phyloP scores from a whole-genome alignment of 129 eudicot genomes.

The Mikania micrantha region DNA sequence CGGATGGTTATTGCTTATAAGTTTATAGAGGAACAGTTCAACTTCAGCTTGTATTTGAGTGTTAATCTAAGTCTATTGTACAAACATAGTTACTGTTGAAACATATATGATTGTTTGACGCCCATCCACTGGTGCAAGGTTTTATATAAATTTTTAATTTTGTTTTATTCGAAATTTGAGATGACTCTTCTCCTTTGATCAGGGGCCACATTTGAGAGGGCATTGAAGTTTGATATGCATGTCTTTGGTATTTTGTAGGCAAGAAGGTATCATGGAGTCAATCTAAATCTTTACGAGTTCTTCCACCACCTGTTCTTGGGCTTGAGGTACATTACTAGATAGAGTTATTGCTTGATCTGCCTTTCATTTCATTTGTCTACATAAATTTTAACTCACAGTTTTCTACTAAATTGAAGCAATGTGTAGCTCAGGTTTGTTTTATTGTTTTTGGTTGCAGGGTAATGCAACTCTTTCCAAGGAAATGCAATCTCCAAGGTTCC shows the following conservation, averaged over 20 bases:
- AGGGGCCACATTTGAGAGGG: too few relatives aligned
- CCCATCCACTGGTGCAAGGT: not conserved
- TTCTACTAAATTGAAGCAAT: slow-evolving; percentile 7
- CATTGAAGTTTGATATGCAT: slow-evolving; percentile 3
- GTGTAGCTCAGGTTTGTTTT: slow-evolving; percentile 15
- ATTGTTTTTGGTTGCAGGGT: slow-evolving; percentile 48
- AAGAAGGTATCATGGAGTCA: slow-evolving; percentile 70
- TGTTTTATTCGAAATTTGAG: not conserved
- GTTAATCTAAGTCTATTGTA: not conserved
- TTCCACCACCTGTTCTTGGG: slow-evolving; percentile 40
- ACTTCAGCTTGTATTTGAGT: too few relatives aligned
- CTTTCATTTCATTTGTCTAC: not conserved
- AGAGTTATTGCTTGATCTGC: not conserved
- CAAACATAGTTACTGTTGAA: not conserved
- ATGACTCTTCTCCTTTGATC: not conserved
- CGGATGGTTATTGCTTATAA: too few relatives aligned
- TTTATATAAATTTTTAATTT: not conserved
- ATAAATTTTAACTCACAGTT: not conserved
- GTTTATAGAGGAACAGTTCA: too few relatives aligned
- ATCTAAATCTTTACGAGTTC: slow-evolving; percentile 58
- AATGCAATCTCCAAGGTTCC: slow-evolving; percentile 93
- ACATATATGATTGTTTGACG: not conserved
- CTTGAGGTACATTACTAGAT: slow-evolving; percentile 47
- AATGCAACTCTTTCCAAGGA: slow-evolving; percentile 73
- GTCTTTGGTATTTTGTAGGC: slow-evolving; percentile 34